Percentiles rank a stretch among this genome's conserved stretches.
Evolutionary conservation across 306 rosid species (phyloP).

Genomic region (Quercus gilva): DNA sequence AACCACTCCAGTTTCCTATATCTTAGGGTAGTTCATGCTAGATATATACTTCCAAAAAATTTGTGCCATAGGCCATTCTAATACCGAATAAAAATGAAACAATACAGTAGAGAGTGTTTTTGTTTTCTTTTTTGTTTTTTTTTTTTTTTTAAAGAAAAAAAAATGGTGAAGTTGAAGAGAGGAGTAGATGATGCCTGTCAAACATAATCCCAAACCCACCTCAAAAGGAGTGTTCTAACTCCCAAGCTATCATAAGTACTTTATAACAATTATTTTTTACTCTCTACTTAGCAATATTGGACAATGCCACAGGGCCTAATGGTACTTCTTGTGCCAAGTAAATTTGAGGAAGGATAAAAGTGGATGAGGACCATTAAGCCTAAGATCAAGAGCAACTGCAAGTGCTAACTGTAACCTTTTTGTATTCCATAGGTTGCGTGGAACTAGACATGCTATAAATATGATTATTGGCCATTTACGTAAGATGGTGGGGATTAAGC

Average conservation of each 20-base stretch:
- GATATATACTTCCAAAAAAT: not conserved
- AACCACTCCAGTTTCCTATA: not conserved
- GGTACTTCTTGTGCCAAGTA: no score
- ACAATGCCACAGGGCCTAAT: no score
- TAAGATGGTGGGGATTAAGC: not conserved
- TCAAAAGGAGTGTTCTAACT: no score
- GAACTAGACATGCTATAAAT: not conserved
- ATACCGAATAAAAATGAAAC: not conserved
- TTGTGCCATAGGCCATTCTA: not conserved
- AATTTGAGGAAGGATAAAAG: no score
- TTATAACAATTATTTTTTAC: no score
- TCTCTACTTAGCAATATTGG: no score
- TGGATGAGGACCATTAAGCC: not conserved
- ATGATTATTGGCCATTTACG: not conserved
- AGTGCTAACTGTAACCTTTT: not conserved
- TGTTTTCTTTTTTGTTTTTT: no score
- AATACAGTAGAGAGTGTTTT: not conserved
- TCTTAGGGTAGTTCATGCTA: not conserved
- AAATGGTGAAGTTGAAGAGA: no score
- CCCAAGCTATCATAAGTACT: no score
- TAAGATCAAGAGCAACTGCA: not conserved
- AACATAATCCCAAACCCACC: no score
- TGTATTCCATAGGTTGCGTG: not conserved
- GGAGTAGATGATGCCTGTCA: no score
- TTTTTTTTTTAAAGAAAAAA: no score